Evolutionary conservation across 805 yeast genomes (phyloP).

Genomic region (Nakazawaea populi): DNA sequence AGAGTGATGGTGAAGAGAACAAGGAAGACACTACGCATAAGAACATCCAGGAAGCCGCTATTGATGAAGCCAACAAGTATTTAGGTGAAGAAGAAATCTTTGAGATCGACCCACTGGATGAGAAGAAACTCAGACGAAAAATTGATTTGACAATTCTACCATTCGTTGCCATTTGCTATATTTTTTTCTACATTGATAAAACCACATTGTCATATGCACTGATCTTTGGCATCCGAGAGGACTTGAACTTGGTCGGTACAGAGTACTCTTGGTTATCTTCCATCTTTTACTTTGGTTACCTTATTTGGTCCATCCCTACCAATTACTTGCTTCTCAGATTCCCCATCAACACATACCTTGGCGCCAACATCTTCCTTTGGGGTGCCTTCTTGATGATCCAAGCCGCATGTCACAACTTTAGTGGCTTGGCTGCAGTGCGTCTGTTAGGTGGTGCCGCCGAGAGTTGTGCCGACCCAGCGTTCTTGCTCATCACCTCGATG

Average conservation of each 20-base stretch:
- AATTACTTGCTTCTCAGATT: conserved; percentile 12
- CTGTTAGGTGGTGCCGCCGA: conserved; percentile 17
- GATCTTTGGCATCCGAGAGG: conserved; percentile 30
- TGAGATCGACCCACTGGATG: conserved; percentile 16
- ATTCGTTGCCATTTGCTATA: conserved; percentile 5
- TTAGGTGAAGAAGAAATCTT: conserved; percentile 10
- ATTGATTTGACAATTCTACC: conserved; percentile 39
- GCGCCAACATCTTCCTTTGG: conserved; percentile 32
- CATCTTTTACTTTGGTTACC: conserved; percentile 8
- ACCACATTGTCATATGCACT: conserved; percentile 16
- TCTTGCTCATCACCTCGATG: conserved; percentile 43
- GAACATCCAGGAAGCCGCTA: neutral
- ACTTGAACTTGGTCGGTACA: conserved; percentile 21
- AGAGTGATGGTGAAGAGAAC: no score
- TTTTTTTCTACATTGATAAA: conserved; percentile 10
- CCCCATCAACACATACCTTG: conserved; percentile 15
- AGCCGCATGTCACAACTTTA: conserved; percentile 33
- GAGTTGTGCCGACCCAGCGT: conserved; percentile 2
- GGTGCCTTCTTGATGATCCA: conserved; percentile 34
- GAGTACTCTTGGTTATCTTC: conserved; percentile 19
- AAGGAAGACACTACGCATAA: no score
- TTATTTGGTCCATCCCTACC: conserved; percentile 3
- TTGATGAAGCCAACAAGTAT: conserved; percentile 2
- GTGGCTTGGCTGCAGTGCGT: conserved; percentile 33
- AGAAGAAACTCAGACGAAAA: conserved; percentile 30